phyloP scores from a whole-genome alignment of 768 basidiomycete species.

The Tylopilus cervinicoccineus region DNA sequence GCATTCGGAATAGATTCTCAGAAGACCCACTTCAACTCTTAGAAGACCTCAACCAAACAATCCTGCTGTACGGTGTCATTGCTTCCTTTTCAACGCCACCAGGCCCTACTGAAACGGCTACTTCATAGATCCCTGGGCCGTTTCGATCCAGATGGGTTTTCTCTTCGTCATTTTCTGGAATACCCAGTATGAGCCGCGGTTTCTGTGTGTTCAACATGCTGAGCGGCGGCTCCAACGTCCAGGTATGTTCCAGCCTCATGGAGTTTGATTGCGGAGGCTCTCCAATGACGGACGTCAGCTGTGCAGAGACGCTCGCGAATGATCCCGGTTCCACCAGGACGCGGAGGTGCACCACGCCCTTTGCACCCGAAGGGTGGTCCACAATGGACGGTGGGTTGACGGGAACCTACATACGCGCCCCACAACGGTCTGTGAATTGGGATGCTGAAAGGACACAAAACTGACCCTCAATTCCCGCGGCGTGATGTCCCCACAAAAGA shows the following conservation, averaged over 20 bases:
- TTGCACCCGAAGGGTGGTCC: conserved; percentile 47
- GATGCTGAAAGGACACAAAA: no score
- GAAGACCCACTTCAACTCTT: no score
- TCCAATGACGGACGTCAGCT: conserved; percentile 50
- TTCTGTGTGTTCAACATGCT: conserved; percentile 1
- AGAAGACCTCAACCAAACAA: conserved; percentile 36
- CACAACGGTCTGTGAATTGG: not conserved
- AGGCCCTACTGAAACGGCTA: conserved; percentile 43
- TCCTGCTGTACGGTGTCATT: conserved; percentile 47
- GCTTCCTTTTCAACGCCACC: conserved; percentile 28
- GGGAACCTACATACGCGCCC: conserved; percentile 40
- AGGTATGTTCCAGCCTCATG: conserved; percentile 27
- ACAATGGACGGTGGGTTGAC: conserved; percentile 42
- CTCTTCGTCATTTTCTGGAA: conserved; percentile 37
- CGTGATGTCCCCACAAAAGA: conserved; percentile 74
- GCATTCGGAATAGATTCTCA: no score
- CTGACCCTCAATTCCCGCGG: conserved; percentile 55
- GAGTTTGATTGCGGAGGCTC: conserved; percentile 30
- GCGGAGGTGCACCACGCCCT: conserved; percentile 47
- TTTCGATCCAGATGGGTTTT: conserved; percentile 23
- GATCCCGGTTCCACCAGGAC: conserved; percentile 34
- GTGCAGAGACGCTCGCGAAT: conserved; percentile 31
- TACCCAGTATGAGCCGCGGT: conserved; percentile 35
- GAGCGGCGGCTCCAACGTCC: conserved; percentile 41
- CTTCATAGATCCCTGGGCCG: conserved; percentile 46